A percentile compares a stretch with the other conserved stretches of the same genome.
phyloP scores from a whole-genome alignment of 192 early-diverging fungal species.

The Physocladia obscura region DNA sequence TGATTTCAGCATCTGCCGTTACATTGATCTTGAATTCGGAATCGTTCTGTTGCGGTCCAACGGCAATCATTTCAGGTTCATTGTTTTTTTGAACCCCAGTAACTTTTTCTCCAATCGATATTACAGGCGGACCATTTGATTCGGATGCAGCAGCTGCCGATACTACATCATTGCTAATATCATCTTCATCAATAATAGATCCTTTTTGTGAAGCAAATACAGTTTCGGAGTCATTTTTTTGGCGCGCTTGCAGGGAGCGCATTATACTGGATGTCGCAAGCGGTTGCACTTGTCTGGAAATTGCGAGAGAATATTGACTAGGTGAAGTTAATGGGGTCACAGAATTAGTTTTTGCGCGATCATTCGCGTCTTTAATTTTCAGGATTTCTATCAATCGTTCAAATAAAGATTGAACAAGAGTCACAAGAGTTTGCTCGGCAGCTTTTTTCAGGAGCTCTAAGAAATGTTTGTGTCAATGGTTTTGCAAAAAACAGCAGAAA shows the following conservation, averaged over 20 bases:
- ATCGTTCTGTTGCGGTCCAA: neutral
- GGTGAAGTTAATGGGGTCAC: neutral
- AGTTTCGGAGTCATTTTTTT: constrained; percentile 9
- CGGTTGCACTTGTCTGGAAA: too few relatives aligned
- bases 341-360: neutral
- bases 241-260: neutral
- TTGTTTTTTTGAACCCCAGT: neutral
- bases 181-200: neutral
- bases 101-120: constrained; percentile 10
- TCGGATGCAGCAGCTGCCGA: neutral
- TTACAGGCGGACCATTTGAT: constrained; percentile 4
- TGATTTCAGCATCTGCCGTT: neutral
- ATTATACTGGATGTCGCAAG: neutral
- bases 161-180: neutral
- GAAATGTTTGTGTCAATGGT: too few relatives aligned
- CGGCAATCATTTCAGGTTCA: constrained; percentile 14
- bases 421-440: constrained; percentile 77
- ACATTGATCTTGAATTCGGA: constrained; percentile 3
- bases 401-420: constrained; percentile 74
- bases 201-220: constrained; percentile 2
- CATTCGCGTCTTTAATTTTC: constrained; percentile 1
- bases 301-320: neutral
- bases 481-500: too few relatives aligned
- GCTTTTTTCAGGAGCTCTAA: constrained; percentile 72
- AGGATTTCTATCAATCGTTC: constrained; percentile 45